These are phyloP conservation scores for Thamnidium elegans DNA, from an alignment of 192 early-diverging fungal genomes.

Conservation along the genomic window DNA sequence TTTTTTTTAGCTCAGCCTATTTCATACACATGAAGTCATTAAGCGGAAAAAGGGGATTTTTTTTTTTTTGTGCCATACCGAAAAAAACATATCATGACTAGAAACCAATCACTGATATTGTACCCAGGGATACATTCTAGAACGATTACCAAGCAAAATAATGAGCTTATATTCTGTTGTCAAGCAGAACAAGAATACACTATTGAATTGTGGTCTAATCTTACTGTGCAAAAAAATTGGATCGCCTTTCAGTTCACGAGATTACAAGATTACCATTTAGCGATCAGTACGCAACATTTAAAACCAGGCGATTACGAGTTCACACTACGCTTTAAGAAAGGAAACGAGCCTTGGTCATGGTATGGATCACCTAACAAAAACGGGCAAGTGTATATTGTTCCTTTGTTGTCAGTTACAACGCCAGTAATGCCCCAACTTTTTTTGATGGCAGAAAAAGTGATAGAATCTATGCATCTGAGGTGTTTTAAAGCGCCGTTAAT, in stretches of 20 bases:
- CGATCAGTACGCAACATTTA: background rate
- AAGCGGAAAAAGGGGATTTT: background rate
- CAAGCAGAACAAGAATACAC: background rate
- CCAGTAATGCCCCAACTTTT: constrained; percentile 3
- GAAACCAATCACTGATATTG: too few relatives aligned
- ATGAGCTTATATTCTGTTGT: background rate
- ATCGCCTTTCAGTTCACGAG: background rate
- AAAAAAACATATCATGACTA: too few relatives aligned
- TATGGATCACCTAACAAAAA: background rate
- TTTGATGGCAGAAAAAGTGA: background rate
- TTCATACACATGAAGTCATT: background rate
- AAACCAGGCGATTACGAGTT: background rate
- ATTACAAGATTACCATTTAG: background rate
- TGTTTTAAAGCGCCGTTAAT: constrained; percentile 1
- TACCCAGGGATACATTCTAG: too few relatives aligned
- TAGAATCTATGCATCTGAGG: background rate
- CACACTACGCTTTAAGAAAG: background rate
- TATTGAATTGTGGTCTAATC: constrained; percentile 12
- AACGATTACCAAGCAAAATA: background rate
- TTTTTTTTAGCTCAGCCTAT: background rate
- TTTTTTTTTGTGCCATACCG: too few relatives aligned
- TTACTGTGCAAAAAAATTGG: background rate
- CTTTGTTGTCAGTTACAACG: background rate
- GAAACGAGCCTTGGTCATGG: constrained; percentile 5
- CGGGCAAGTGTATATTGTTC: constrained; percentile 4